Evolutionary conservation across 2,329 filamentous ascomycete species (phyloP).

Genomic region (Alternaria alternata): DNA sequence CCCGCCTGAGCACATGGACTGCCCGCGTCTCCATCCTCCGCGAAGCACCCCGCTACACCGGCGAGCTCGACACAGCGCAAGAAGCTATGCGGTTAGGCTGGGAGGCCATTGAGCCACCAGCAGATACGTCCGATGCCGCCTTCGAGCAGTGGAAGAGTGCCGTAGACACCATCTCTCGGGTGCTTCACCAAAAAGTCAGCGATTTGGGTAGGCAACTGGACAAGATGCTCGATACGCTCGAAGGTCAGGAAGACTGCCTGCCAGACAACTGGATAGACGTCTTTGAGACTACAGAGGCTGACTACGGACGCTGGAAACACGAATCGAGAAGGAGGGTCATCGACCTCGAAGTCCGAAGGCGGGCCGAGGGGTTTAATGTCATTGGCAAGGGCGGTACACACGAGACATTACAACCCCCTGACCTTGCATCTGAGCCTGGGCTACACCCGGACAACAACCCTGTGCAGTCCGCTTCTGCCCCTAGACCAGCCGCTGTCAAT

Average conservation of each 20-base stretch:
- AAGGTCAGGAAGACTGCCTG: conserved; percentile 82
- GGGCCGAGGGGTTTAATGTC: conserved; percentile 16
- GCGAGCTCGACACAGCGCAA: conserved; percentile 70
- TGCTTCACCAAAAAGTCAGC: conserved; percentile 74
- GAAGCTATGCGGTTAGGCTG: conserved; percentile 72
- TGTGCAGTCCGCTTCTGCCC: background rate
- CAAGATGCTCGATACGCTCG: conserved; percentile 83
- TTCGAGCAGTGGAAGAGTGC: conserved; percentile 49
- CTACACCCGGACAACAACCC: background rate
- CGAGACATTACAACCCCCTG: conserved; percentile 21
- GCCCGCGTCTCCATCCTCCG: conserved; percentile 77
- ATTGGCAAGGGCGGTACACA: conserved; percentile 6
- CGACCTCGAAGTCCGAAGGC: conserved; percentile 64
- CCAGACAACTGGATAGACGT: conserved; percentile 88
- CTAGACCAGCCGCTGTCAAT: background rate
- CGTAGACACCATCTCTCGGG: conserved; percentile 63
- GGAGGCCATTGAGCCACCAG: conserved; percentile 63
- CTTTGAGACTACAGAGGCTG: conserved; percentile 79
- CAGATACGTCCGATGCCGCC: conserved; percentile 42
- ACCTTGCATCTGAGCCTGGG: background rate
- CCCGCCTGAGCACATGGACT: conserved; percentile 79
- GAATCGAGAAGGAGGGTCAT: conserved; percentile 78
- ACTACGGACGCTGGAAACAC: conserved; percentile 82
- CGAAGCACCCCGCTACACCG: conserved; percentile 74
- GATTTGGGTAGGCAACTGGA: conserved; percentile 78